These are phyloP conservation scores for Xylaria sp. DNA, from an alignment of 2,329 filamentous ascomycete genomes.

Conservation along the genomic window DNA sequence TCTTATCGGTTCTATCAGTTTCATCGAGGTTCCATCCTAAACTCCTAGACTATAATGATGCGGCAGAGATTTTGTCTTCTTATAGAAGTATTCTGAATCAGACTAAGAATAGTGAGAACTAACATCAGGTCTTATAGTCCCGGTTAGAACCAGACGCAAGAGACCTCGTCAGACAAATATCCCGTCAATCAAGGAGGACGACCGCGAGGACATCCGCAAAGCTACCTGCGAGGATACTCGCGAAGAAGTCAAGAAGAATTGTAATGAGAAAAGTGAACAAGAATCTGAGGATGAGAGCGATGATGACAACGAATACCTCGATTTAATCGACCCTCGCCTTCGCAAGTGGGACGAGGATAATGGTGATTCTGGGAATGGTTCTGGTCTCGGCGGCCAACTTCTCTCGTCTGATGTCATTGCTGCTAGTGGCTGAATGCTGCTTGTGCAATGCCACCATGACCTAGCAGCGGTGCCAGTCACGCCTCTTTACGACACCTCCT, in stretches of 20 bases:
- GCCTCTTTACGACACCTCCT: no score
- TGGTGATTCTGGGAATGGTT: neutral
- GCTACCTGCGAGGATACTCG: neutral
- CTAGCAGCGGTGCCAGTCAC: no score
- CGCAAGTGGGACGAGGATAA: slow-evolving; percentile 3
- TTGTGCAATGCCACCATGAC: no score
- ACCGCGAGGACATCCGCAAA: neutral
- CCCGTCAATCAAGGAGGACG: neutral
- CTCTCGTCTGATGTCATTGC: slow-evolving; percentile 7
- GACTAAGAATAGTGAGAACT: neutral
- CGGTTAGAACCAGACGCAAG: neutral
- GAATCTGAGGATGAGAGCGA: neutral
- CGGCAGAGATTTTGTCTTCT: no score
- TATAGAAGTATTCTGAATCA: neutral
- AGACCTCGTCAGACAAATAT: neutral
- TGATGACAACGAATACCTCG: neutral
- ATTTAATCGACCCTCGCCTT: slow-evolving; percentile 3
- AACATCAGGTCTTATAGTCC: neutral
- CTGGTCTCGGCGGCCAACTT: slow-evolving; percentile 5
- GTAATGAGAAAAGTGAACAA: neutral
- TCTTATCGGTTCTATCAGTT: no score
- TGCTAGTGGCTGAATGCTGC: neutral
- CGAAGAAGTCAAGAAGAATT: neutral
- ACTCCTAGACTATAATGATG: no score
- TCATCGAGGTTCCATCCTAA: no score